phyloP scores from a whole-genome alignment of 495 filamentous ascomycete genomes.

The Aspergillus campestris region DNA sequence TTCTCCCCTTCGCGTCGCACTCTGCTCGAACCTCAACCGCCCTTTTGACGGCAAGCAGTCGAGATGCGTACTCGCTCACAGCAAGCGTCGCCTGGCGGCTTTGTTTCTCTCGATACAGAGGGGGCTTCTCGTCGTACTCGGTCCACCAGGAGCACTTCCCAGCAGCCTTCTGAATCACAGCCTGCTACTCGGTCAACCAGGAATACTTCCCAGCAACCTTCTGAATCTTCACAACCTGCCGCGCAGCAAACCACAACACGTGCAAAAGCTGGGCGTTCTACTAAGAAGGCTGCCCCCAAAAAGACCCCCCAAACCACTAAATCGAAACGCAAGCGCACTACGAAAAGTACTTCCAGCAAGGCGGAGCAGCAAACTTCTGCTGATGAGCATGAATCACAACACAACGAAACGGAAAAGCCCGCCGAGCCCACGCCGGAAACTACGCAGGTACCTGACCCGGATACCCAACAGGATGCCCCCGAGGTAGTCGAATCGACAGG shows the following conservation, averaged over 20 bases:
- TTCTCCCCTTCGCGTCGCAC: background rate
- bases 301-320: slow-evolving; percentile 2
- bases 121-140: slow-evolving; percentile 10
- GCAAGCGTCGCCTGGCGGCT: slow-evolving; percentile 16
- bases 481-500: slow-evolving; percentile 6
- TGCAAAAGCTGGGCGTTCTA: too few species aligned
- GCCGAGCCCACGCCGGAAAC: background rate
- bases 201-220: slow-evolving; percentile 4
- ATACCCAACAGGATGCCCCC: background rate
- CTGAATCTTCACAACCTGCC: background rate
- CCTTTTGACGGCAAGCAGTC: slow-evolving; percentile 1
- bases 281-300: background rate
- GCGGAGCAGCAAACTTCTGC: background rate
- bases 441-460: background rate
- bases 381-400: background rate
- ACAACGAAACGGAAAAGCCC: background rate
- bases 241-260: slow-evolving; percentile 4
- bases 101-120: slow-evolving; percentile 13
- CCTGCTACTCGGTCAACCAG: slow-evolving; percentile 7
- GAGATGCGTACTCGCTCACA: slow-evolving; percentile 22
- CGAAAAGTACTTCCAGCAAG: slow-evolving; percentile 1
- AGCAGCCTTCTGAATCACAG: slow-evolving; percentile 1
- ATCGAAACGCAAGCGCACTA: slow-evolving; percentile 10
- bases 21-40: background rate
- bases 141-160: slow-evolving; percentile 10